Evolutionary conservation across 106 monocot species (phyloP).

Genomic region (Gastrodia elata): DNA sequence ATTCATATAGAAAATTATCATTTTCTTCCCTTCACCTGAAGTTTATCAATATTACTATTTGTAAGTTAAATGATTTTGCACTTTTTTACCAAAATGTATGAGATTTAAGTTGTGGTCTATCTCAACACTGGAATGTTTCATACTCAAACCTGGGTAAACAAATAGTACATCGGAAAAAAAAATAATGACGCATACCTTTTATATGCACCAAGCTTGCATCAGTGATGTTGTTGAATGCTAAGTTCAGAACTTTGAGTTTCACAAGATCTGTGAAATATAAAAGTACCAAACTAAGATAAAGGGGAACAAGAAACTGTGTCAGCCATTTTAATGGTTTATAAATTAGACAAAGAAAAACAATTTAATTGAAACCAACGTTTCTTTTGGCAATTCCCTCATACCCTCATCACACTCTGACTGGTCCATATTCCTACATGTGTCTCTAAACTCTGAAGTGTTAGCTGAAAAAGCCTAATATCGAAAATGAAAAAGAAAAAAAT

Average conservation of each 20-base stretch:
- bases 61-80: not conserved
- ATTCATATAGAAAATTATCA: too few species aligned
- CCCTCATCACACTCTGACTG: not conserved
- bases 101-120: conserved; percentile 1
- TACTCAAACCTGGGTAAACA: not conserved
- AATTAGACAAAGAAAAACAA: not conserved
- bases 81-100: not conserved
- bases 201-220: conserved; percentile 78
- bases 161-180: not conserved
- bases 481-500: too few species aligned
- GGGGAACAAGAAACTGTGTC: not conserved
- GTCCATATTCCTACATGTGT: too few species aligned
- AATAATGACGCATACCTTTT: conserved; percentile 45
- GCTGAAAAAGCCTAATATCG: too few species aligned
- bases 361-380: not conserved
- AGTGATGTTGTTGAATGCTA: conserved; percentile 88
- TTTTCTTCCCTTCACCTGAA: too few species aligned
- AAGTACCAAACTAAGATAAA: not conserved
- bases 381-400: not conserved
- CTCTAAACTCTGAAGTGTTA: too few species aligned
- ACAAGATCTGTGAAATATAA: conserved; percentile 40
- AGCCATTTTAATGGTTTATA: not conserved
- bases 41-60: not conserved
- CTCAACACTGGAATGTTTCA: not conserved
- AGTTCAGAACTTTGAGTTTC: conserved; percentile 74